A percentile compares a stretch with the other conserved stretches of the same genome.
Conservation (phyloP, 495 filamentous ascomycete genomes). For the Neurospora sp. region DNA sequence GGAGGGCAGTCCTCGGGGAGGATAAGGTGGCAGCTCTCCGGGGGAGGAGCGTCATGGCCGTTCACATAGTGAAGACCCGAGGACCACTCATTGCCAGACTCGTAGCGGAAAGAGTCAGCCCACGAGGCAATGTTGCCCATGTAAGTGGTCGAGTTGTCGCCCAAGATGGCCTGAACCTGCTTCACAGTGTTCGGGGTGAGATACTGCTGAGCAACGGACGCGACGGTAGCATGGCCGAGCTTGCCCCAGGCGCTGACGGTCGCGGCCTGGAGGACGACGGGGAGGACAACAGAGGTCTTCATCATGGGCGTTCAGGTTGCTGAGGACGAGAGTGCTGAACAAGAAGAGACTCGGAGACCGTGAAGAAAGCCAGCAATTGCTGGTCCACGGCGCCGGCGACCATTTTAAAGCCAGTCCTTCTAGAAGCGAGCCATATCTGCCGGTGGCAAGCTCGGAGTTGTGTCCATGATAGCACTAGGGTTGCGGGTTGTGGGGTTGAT, state of each 20-base stretch:
- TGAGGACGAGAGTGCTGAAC: background rate
- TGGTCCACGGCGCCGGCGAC: background rate
- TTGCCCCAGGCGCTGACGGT: slow-evolving; percentile 38
- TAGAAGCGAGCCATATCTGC: background rate
- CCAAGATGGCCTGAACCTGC: slow-evolving; percentile 39
- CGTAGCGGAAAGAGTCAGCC: slow-evolving; percentile 50
- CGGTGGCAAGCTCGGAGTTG: background rate
- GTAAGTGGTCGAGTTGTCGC: slow-evolving; percentile 40
- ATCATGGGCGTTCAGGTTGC: background rate
- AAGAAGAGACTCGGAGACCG: background rate
- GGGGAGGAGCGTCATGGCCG: slow-evolving; percentile 48
- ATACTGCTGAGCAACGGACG: slow-evolving; percentile 45
- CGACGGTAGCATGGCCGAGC: slow-evolving; percentile 50
- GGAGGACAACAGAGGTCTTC: background rate
- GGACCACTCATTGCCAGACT: slow-evolving; percentile 42
- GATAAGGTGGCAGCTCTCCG: slow-evolving; percentile 46
- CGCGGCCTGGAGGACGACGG: background rate
- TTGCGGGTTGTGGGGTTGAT: background rate
- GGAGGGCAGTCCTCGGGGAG: slow-evolving; percentile 46
- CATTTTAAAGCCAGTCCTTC: background rate
- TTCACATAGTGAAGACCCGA: slow-evolving; percentile 52
- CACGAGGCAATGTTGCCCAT: slow-evolving; percentile 51
- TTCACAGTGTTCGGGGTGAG: slow-evolving; percentile 31
- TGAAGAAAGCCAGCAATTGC: background rate
- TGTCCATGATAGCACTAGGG: background rate